Conservation (phyloP, 208 protist genomes). For the Phytomonas serpens region DNA sequence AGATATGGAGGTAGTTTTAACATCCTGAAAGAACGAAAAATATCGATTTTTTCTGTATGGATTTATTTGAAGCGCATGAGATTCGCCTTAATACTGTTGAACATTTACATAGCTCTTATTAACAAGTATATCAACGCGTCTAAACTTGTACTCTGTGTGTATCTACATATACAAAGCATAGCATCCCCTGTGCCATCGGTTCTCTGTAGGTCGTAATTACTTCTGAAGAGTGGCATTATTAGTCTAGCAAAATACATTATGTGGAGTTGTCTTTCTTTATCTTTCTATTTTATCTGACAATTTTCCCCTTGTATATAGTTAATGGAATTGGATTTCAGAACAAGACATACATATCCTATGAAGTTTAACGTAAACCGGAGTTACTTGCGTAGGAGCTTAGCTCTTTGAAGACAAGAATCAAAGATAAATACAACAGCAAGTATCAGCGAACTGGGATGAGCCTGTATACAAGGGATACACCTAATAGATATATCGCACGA, state of each 20-base stretch:
- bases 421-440: background rate
- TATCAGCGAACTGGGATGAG: background rate
- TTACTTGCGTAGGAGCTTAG: background rate
- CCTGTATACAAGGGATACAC: background rate
- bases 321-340: background rate
- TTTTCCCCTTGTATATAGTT: background rate
- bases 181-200: background rate
- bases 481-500: background rate
- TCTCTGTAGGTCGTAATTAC: background rate
- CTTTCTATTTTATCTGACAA: background rate
- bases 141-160: background rate
- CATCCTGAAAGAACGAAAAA: background rate
- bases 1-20: background rate
- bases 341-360: background rate
- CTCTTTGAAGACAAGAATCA: background rate
- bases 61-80: background rate
- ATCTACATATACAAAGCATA: background rate
- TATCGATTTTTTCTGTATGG: background rate
- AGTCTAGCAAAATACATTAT: background rate
- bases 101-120: background rate
- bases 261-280: background rate
- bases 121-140: background rate
- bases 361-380: background rate
- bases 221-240: background rate
- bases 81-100: background rate